Evolutionary conservation across 176 grass and related monocot genomes (phyloP).

Genomic region (Zoysia japonica): DNA sequence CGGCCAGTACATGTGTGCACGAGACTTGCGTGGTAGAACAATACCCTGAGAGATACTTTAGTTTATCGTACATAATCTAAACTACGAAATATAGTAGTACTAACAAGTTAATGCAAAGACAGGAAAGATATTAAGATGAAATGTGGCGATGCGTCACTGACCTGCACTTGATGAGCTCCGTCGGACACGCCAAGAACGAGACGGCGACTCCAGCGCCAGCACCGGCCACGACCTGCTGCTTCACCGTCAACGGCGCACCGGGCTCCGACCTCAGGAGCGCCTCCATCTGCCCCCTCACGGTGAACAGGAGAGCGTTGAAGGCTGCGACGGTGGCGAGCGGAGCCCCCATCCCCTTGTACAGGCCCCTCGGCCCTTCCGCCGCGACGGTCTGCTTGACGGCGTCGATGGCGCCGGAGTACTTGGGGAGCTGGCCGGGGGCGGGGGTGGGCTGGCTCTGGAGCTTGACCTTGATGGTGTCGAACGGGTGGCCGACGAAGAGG

Average conservation of each 20-base stretch:
- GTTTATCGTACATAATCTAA: no score
- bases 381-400: constrained; percentile 76
- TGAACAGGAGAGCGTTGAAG: constrained; percentile 85
- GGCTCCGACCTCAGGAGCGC: constrained; percentile 59
- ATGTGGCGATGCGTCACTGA: neutral
- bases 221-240: constrained; percentile 71
- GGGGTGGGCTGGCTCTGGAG: constrained; percentile 85
- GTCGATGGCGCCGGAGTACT: constrained; percentile 75
- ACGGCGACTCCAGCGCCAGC: constrained; percentile 70
- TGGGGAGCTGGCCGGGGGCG: constrained; percentile 62
- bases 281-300: constrained; percentile 87
- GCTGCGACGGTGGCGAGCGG: constrained; percentile 83
- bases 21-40: no score
- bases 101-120: no score
- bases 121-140: no score
- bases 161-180: constrained; percentile 94
- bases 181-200: constrained; percentile 79
- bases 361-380: constrained; percentile 67
- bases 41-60: no score
- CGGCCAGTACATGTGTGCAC: no score
- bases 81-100: no score
- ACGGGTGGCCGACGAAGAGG: constrained; percentile 78
- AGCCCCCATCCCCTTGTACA: constrained; percentile 91
- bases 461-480: constrained; percentile 95
- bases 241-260: constrained; percentile 52